Conservation (phyloP, 2,329 filamentous ascomycete genomes). For the Fusarium sp. region DNA sequence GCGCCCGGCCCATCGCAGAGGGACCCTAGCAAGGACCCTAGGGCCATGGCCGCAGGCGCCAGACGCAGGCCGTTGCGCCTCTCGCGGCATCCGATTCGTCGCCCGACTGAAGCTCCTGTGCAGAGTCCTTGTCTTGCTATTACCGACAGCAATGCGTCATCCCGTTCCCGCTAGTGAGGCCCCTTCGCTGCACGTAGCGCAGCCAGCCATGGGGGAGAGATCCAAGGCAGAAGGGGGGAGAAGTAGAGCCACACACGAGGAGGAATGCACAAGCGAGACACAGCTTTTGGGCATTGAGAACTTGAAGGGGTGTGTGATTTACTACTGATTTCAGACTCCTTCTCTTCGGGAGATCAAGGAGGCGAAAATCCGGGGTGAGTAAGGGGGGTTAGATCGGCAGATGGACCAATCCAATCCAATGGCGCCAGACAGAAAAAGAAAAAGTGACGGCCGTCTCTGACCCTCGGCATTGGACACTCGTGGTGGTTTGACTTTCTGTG, state of each 20-base stretch:
- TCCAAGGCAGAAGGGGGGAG: neutral
- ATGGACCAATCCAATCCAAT: conserved; percentile 4
- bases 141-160: conserved; percentile 47
- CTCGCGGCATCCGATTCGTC: conserved; percentile 38
- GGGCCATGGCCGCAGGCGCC: neutral
- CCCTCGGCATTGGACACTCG: conserved; percentile 8
- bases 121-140: conserved; percentile 15
- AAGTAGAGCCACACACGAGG: neutral
- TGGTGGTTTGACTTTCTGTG: conserved; percentile 13
- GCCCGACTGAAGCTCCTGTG: conserved; percentile 10
- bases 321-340: neutral
- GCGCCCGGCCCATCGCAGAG: neutral
- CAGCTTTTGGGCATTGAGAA: neutral
- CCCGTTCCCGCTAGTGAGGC: conserved; percentile 38
- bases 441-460: neutral
- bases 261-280: neutral
- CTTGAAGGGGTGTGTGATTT: neutral
- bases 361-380: conserved; percentile 29
- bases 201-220: neutral
- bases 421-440: neutral
- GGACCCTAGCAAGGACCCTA: conserved; percentile 19
- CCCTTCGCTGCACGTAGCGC: neutral
- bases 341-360: neutral
- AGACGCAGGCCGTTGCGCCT: conserved; percentile 5
- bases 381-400: conserved; percentile 13